phyloP scores from a whole-genome alignment of 148 eudicot species.

The Beta vulgaris region DNA sequence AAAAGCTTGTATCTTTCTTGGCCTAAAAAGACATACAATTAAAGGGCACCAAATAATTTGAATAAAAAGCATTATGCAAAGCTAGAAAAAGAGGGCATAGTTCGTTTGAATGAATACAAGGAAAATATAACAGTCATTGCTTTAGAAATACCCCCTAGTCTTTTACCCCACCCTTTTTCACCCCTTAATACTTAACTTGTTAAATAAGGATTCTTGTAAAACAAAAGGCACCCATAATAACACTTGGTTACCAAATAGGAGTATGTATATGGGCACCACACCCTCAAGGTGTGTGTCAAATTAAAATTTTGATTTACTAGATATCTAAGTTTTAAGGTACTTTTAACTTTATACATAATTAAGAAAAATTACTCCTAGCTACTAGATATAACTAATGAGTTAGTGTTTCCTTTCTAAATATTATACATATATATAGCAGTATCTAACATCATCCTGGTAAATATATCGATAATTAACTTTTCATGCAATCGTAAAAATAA shows the following conservation, averaged over 20 bases:
- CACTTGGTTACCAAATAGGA: conserved; percentile 22
- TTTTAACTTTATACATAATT: too few species aligned
- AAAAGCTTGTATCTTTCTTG: conserved; percentile 64
- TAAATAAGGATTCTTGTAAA: conserved; percentile 25
- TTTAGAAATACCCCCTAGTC: conserved; percentile 6
- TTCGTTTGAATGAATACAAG: conserved; percentile 46
- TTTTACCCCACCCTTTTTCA: conserved; percentile 12
- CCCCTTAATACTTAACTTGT: conserved; percentile 28
- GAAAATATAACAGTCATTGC: conserved; percentile 23
- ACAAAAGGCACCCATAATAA: conserved; percentile 28
- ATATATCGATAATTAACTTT: too few species aligned
- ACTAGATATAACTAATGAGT: too few species aligned
- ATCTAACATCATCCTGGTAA: too few species aligned
- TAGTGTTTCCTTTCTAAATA: too few species aligned
- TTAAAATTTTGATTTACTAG: conserved; percentile 7
- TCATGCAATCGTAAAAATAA: too few species aligned
- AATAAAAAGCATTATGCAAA: conserved; percentile 40
- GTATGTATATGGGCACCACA: conserved; percentile 19
- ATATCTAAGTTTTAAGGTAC: not conserved
- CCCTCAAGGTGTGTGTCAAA: conserved; percentile 12
- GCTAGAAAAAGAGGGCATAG: conserved; percentile 44
- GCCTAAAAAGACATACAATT: conserved; percentile 88
- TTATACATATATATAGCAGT: too few species aligned
- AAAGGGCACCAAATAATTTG: conserved; percentile 60
- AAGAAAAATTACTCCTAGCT: too few species aligned